A percentile compares a stretch with the other conserved stretches of the same genome.
Conservation (phyloP, 2,329 filamentous ascomycete species). For the Trichoderma asperellum region DNA sequence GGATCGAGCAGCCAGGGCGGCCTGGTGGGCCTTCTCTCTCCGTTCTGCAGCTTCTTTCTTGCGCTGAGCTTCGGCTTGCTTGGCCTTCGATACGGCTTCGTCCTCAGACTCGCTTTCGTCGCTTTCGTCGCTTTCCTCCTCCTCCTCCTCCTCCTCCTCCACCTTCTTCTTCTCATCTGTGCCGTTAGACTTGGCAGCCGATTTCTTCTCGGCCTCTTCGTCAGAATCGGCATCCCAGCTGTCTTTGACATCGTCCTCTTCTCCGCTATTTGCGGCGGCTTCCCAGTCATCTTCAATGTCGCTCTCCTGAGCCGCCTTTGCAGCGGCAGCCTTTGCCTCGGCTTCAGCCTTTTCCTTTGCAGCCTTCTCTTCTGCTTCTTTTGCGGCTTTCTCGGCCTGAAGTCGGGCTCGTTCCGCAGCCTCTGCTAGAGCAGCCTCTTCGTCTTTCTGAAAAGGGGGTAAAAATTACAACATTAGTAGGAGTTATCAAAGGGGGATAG, state of each 20-base stretch:
- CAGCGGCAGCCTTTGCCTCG: conserved; percentile 58
- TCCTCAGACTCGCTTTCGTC: conserved; percentile 64
- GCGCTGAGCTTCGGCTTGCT: conserved; percentile 72
- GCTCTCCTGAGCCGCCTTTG: conserved; percentile 59
- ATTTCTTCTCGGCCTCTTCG: conserved; percentile 61
- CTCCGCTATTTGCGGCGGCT: conserved; percentile 70
- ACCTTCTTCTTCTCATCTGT: conserved; percentile 34
- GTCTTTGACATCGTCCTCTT: conserved; percentile 78
- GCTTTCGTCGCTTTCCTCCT: conserved; percentile 31
- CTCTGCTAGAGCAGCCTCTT: conserved; percentile 77
- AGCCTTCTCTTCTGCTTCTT: conserved; percentile 65
- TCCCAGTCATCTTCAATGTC: conserved; percentile 87
- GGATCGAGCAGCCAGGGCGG: conserved; percentile 85
- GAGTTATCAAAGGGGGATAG: not conserved
- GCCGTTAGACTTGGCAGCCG: conserved; percentile 33
- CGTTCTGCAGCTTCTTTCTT: conserved; percentile 90
- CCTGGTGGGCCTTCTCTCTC: conserved; percentile 87
- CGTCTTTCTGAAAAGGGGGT: conserved; percentile 59
- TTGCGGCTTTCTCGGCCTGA: conserved; percentile 69
- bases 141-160: conserved; percentile 32
- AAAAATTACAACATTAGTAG: not conserved
- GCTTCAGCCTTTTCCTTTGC: conserved; percentile 60
- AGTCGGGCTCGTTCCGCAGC: conserved; percentile 71
- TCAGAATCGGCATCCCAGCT: conserved; percentile 91
- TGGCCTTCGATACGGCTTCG: conserved; percentile 73